Percentiles rank a stretch among this genome's conserved stretches.
Evolutionary conservation across 1,139 yeast genomes (phyloP).

Genomic region (Diutina ranongensis): DNA sequence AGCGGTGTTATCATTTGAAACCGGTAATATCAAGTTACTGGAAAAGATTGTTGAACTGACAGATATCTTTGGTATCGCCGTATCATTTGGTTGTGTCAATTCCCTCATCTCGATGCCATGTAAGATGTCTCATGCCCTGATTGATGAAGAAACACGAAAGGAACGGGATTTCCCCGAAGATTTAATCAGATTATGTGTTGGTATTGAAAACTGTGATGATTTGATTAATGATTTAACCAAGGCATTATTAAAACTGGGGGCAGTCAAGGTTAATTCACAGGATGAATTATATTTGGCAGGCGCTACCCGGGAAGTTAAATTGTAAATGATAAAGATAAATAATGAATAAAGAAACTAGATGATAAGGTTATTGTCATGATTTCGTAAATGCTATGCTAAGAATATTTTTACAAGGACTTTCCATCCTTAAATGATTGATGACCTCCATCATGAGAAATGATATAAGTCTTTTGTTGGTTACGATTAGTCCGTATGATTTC

Average conservation of each 20-base stretch:
- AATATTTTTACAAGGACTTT: background rate
- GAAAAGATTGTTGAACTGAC: slow-evolving; percentile 69
- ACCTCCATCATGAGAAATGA: too few relatives aligned
- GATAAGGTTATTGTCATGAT: background rate
- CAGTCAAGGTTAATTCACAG: slow-evolving; percentile 16
- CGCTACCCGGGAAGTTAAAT: background rate
- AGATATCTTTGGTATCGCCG: slow-evolving; percentile 78
- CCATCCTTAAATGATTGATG: too few relatives aligned
- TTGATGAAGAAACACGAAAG: slow-evolving; percentile 74
- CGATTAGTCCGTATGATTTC: background rate
- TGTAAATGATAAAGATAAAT: background rate
- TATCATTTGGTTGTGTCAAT: slow-evolving; percentile 89
- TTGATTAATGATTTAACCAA: slow-evolving; percentile 62
- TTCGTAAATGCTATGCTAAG: too few relatives aligned
- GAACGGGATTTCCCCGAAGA: slow-evolving; percentile 91
- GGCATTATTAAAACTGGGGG: slow-evolving; percentile 60
- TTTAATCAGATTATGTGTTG: slow-evolving; percentile 76
- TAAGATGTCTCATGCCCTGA: slow-evolving; percentile 94
- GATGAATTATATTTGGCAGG: slow-evolving; percentile 4
- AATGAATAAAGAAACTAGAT: too few relatives aligned
- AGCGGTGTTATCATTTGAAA: slow-evolving; percentile 80
- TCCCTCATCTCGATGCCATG: slow-evolving; percentile 89
- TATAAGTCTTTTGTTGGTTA: too few relatives aligned
- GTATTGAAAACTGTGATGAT: slow-evolving; percentile 62
- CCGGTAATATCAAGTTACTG: slow-evolving; percentile 58